phyloP scores from a whole-genome alignment of 495 filamentous ascomycete genomes.

The Penicillium canescens region DNA sequence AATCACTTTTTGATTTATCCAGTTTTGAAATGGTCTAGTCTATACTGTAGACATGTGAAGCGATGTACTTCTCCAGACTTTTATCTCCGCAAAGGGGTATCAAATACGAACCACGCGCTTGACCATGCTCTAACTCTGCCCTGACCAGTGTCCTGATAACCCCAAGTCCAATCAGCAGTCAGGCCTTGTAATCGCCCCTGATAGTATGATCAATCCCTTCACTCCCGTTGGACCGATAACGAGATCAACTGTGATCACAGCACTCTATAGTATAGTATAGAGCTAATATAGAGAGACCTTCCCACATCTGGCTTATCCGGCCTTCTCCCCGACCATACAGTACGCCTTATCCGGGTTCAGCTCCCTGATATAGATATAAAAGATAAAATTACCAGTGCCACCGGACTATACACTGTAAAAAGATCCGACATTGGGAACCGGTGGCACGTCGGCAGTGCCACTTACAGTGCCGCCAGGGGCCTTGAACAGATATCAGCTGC shows the following conservation, averaged over 20 bases:
- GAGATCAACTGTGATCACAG: slow-evolving; percentile 4
- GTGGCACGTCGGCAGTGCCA: too few relatives aligned
- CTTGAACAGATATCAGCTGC: too few relatives aligned
- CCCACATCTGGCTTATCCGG: slow-evolving; percentile 9
- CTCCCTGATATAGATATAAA: too few relatives aligned
- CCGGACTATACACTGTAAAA: too few relatives aligned
- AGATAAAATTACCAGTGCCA: too few relatives aligned
- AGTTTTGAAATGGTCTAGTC: not conserved
- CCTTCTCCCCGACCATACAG: not conserved
- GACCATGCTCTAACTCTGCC: too few relatives aligned
- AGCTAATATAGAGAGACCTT: not conserved
- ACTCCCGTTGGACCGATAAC: slow-evolving; percentile 34
- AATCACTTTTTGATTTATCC: slow-evolving; percentile 1
- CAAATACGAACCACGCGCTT: not conserved
- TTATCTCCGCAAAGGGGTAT: slow-evolving; percentile 1
- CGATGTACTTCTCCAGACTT: slow-evolving; percentile 4
- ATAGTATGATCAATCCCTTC: slow-evolving; percentile 23
- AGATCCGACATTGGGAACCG: too few relatives aligned
- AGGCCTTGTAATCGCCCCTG: slow-evolving; percentile 20
- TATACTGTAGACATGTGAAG: not conserved
- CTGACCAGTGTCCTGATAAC: slow-evolving; percentile 8
- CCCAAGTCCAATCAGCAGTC: slow-evolving; percentile 21
- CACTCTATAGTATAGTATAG: too few relatives aligned
- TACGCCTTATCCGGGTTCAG: too few relatives aligned
- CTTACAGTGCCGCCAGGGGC: too few relatives aligned